Evolutionary conservation across 176 grass and related monocot genomes (phyloP).

Genomic region (Carex kokanica): DNA sequence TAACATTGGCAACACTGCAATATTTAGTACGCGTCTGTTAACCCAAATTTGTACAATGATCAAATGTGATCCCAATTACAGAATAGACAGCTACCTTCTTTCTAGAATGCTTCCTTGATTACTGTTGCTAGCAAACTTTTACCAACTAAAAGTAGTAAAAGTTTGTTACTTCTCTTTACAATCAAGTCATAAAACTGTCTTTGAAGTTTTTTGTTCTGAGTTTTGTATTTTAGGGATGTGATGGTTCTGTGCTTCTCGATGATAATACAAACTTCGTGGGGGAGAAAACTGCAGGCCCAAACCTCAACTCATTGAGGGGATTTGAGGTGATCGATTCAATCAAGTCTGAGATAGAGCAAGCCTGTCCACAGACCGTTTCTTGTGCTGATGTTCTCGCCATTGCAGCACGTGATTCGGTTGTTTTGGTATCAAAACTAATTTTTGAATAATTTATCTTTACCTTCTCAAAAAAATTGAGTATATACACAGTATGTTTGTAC

Average conservation of each 20-base stretch:
- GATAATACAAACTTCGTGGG: constrained; percentile 51
- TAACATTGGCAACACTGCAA: background rate
- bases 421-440: constrained; percentile 31
- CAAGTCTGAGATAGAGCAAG: constrained; percentile 63
- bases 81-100: background rate
- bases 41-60: too few species aligned
- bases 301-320: constrained; percentile 68
- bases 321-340: constrained; percentile 81
- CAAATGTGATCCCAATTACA: background rate
- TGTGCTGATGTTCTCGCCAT: constrained; percentile 84
- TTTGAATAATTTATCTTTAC: background rate
- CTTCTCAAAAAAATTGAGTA: background rate
- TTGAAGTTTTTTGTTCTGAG: background rate
- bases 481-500: background rate
- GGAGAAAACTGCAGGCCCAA: constrained; percentile 74
- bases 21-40: background rate
- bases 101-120: background rate
- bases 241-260: constrained; percentile 80
- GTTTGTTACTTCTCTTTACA: background rate
- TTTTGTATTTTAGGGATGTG: constrained; percentile 54
- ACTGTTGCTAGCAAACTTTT: background rate
- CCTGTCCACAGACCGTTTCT: constrained; percentile 65
- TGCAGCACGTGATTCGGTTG: constrained; percentile 73
- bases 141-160: background rate
- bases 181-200: background rate